Base-by-base conservation (phyloP, 2,329 filamentous ascomycete genomes). In the Westerdykella aurantiaca region DNA sequence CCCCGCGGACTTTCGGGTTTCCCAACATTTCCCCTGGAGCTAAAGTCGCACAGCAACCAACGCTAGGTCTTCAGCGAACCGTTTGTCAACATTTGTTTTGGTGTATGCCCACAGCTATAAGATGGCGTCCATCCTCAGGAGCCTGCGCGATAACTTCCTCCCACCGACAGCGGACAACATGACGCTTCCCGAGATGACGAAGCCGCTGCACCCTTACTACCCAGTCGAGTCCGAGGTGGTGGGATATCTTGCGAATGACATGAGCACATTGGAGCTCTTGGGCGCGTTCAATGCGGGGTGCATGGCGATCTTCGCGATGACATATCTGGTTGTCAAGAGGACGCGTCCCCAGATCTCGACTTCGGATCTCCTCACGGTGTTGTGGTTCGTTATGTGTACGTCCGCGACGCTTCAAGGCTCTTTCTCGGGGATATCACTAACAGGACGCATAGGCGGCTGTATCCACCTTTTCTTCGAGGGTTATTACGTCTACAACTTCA, bases 381-480 rank as follows among this genome's bases (percentile, higher is more conserved):
- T 88, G 67, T 91, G 87, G 87, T 90, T 90, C 64, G 76, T 83
- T 17, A 72, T 91, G 12, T 86, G 84, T 75, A 78, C 70, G 63
- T 77, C n/a, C 10, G 22, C 52, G 9, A n/a, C n/a, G 18, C 16
- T 40, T 17, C 13, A 37, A 16, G 17, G n/a, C 7, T 16, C 7
- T 29, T 9, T 7, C 10, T 16, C n/a, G 9, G 33, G 33, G n/a
- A 16, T 6, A 34, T 21, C 18, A 39, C 51, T 53, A 37, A 53
- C 35, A 9, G 2, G 11, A 17, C 16, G 6, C 3, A 35, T 41
- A 83, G 80, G 79, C 54, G 82, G 80, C 2, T 80, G 77, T 53
- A 73, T 95, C 31, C 89, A 95, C 68, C 75, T 85, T 43, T 82
- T 85, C 59, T 95, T 95, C 64, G 88, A 95, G 71, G 86, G 83